A percentile compares a stretch with the other conserved stretches of the same genome.
Conservation (phyloP, 495 filamentous ascomycete species). For the Letharia lupina region DNA sequence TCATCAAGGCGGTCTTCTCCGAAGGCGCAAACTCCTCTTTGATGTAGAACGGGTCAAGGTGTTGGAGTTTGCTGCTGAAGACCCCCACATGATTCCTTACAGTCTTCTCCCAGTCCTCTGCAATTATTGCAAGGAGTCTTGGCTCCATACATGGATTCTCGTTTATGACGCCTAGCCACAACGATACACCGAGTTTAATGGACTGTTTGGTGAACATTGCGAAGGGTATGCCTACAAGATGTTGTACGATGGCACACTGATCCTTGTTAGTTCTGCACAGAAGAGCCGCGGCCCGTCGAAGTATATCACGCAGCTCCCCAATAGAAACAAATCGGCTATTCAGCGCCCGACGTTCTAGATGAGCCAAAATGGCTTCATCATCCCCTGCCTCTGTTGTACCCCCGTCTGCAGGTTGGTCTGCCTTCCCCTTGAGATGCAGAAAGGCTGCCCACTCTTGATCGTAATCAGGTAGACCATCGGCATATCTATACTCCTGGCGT, state of each 20-base stretch:
- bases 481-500: constrained; percentile 82
- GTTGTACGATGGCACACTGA: constrained; percentile 67
- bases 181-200: constrained; percentile 87
- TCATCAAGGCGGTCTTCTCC: constrained; percentile 65
- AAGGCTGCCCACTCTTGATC: constrained; percentile 53
- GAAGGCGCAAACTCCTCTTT: constrained; percentile 90
- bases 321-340: constrained; percentile 60
- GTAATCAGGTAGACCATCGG: constrained; percentile 58
- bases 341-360: constrained; percentile 59
- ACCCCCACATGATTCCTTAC: constrained; percentile 67
- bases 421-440: constrained; percentile 39
- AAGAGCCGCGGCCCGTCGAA: constrained; percentile 74
- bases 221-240: constrained; percentile 87
- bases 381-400: constrained; percentile 40
- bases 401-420: constrained; percentile 5
- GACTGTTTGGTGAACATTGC: constrained; percentile 85
- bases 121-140: constrained; percentile 72
- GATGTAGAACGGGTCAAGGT: constrained; percentile 78
- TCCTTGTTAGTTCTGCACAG: constrained; percentile 67
- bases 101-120: constrained; percentile 76
- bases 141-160: constrained; percentile 86
- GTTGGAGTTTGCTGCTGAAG: constrained; percentile 63
- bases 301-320: constrained; percentile 63
- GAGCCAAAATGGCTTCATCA: constrained; percentile 46
- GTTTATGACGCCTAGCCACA: constrained; percentile 95